Percentiles rank a stretch among this genome's conserved stretches.
Evolutionary conservation across 164 flowering plant genomes (phyloP).

Genomic region (Liriodendron chinense): DNA sequence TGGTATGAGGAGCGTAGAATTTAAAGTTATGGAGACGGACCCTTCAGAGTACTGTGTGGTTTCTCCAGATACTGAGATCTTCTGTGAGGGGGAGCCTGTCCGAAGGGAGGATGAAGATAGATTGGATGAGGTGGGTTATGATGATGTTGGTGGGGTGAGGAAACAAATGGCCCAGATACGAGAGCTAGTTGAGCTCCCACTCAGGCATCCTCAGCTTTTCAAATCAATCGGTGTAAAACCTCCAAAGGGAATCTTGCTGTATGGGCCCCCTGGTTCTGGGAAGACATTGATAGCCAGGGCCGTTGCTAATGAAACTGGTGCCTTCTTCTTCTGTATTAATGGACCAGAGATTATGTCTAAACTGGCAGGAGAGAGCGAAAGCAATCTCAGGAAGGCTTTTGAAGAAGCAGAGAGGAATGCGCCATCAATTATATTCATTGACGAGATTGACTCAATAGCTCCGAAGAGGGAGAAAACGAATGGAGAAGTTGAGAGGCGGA

Average conservation of each 20-base stretch:
- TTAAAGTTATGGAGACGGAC: conserved; percentile 88
- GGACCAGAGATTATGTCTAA: conserved; percentile 96
- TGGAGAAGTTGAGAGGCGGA: conserved; percentile 85
- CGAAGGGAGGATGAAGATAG: conserved; percentile 81
- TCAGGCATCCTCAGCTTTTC: conserved; percentile 84
- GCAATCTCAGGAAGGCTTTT: conserved; percentile 85
- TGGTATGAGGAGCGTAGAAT: conserved; percentile 88
- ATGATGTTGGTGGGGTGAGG: conserved; percentile 95
- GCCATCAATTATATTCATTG: conserved; percentile 78
- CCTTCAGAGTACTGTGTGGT: conserved; percentile 89
- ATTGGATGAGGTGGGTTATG: conserved; percentile 85
- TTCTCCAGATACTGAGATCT: conserved; percentile 85
- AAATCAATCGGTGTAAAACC: conserved; percentile 88
- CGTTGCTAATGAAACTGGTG: conserved; percentile 92
- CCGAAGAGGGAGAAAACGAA: conserved; percentile 86
- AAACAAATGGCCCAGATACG: conserved; percentile 94
- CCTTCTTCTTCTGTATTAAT: conserved; percentile 84
- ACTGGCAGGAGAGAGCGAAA: conserved; percentile 89
- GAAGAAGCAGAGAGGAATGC: conserved; percentile 92
- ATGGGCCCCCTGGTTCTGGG: conserved; percentile 94
- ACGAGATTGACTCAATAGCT: conserved; percentile 85
- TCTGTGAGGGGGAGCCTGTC: conserved; percentile 87
- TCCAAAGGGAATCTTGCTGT: conserved; percentile 82
- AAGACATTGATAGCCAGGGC: conserved; percentile 85
- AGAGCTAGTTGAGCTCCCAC: conserved; percentile 79